A percentile compares a stretch with the other conserved stretches of the same genome.
Evolutionary conservation across 352 stramenopile species (phyloP).

Genomic region (Phytophthora kernoviae): DNA sequence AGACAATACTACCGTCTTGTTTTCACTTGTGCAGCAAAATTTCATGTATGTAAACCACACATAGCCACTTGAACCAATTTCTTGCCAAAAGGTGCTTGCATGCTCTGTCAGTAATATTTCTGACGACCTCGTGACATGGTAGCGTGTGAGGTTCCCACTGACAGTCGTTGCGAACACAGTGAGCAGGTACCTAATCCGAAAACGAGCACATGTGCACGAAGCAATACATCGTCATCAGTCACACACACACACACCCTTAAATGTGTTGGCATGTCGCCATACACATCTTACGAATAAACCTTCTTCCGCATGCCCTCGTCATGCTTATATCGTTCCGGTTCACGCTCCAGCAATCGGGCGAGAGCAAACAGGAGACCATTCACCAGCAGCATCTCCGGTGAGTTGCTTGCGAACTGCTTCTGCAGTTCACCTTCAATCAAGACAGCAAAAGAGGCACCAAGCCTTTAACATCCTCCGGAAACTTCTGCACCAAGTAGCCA

Average conservation of each 20-base stretch:
- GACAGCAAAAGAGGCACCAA: slow-evolving; percentile 40
- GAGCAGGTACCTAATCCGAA: slow-evolving; percentile 50
- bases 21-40: slow-evolving; percentile 66
- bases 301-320: slow-evolving; percentile 48
- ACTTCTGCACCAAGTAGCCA: slow-evolving; percentile 59
- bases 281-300: slow-evolving; percentile 63
- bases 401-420: slow-evolving; percentile 71
- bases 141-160: slow-evolving; percentile 64
- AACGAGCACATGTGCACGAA: slow-evolving; percentile 5
- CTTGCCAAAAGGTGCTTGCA: slow-evolving; percentile 41
- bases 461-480: slow-evolving; percentile 39
- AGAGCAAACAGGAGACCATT: slow-evolving; percentile 72
- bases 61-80: slow-evolving; percentile 58
- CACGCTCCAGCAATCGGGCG: slow-evolving; percentile 55
- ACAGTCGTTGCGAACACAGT: slow-evolving; percentile 65
- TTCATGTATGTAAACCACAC: slow-evolving; percentile 77
- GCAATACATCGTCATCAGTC: not conserved
- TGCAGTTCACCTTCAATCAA: slow-evolving; percentile 76
- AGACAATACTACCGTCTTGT: slow-evolving; percentile 58
- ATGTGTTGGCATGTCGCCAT: not conserved
- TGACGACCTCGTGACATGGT: slow-evolving; percentile 69
- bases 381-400: slow-evolving; percentile 78
- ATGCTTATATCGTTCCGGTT: slow-evolving; percentile 50
- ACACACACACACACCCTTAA: not conserved
- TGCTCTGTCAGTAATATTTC: slow-evolving; percentile 60